Conservation (phyloP, 345 rosid genomes). For the Eucalyptus caleyi region DNA sequence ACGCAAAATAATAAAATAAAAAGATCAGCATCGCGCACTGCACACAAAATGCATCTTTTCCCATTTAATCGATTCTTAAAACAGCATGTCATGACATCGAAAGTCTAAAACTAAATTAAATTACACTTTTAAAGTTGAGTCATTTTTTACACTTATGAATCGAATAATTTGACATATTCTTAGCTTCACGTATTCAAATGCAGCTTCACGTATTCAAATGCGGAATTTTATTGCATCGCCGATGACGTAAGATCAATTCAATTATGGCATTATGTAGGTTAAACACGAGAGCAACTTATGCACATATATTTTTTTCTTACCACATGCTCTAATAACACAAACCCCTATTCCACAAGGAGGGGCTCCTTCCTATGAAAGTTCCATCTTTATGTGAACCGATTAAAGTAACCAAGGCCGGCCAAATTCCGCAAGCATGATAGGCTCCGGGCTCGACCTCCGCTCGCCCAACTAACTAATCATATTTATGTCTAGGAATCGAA, state of each 20-base stretch:
- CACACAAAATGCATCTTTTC: not conserved
- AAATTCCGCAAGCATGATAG: not conserved
- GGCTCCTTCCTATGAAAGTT: not conserved
- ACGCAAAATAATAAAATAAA: not conserved
- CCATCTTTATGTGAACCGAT: not conserved
- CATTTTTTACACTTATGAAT: not conserved
- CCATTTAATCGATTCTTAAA: not conserved
- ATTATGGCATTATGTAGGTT: not conserved
- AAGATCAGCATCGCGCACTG: not conserved
- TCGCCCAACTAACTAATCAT: not conserved
- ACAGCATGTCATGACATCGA: accelerated
- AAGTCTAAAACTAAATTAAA: accelerated
- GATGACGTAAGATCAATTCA: not conserved
- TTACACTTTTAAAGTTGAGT: not conserved
- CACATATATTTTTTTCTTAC: not conserved
- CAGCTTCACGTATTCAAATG: not conserved
- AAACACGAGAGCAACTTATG: not conserved
- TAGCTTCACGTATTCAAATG: not conserved
- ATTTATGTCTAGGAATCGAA: not conserved
- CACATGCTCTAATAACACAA: not conserved
- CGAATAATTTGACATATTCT: not conserved
- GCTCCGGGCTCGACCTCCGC: not conserved
- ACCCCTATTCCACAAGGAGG: not conserved
- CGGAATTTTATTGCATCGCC: accelerated
- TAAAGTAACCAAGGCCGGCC: not conserved